These are phyloP conservation scores for Candida rishiriensis DNA, from an alignment of 805 yeast genomes.

Conservation along the genomic window DNA sequence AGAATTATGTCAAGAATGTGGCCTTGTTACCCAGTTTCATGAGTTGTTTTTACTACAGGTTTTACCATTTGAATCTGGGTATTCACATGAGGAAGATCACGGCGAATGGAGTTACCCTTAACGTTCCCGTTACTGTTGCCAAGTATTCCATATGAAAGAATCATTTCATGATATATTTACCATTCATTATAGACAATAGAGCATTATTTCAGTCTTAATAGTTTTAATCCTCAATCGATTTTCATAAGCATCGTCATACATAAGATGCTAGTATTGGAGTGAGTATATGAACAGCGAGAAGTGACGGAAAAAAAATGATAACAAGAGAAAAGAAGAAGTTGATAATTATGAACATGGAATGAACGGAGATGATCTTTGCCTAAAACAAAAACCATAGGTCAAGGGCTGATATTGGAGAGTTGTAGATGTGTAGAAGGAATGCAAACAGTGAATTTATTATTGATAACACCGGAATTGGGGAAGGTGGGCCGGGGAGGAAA, in stretches of 20 bases:
- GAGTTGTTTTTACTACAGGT: conserved; percentile 15
- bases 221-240: too few relatives aligned
- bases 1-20: conserved; percentile 8
- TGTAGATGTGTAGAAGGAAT: neutral
- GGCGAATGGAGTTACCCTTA: conserved; percentile 10
- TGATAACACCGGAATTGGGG: too few relatives aligned
- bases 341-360: too few relatives aligned
- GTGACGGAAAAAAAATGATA: neutral
- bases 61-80: conserved; percentile 14
- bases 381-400: too few relatives aligned
- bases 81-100: conserved; percentile 14
- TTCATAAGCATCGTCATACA: too few relatives aligned
- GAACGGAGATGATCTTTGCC: too few relatives aligned
- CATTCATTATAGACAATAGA: too few relatives aligned
- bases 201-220: too few relatives aligned
- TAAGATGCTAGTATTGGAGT: too few relatives aligned
- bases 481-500: neutral
- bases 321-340: neutral
- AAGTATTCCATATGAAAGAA: conserved; percentile 6
- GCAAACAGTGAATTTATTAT: neutral
- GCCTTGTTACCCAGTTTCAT: conserved; percentile 19
- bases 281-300: too few relatives aligned
- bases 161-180: too few relatives aligned
- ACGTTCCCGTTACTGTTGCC: conserved; percentile 21
- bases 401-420: too few relatives aligned